Conservation (phyloP, 2,329 filamentous ascomycete genomes). For the Aspergillus novofumigatus region DNA sequence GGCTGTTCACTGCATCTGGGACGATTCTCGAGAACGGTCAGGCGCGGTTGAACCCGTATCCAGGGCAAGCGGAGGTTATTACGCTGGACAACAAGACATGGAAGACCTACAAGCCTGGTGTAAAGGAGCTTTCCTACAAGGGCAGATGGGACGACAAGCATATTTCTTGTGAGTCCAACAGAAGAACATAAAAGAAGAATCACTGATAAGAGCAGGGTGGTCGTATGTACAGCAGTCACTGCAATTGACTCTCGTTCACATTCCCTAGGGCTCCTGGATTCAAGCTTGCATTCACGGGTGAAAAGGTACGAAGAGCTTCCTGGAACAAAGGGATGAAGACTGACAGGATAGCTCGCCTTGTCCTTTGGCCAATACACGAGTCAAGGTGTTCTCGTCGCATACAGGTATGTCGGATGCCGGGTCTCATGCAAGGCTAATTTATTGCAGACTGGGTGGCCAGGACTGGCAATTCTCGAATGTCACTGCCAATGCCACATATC, state of each 20-base stretch:
- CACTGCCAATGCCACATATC: constrained; percentile 52
- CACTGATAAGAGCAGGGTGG: constrained; percentile 40
- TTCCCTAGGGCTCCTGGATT: constrained; percentile 46
- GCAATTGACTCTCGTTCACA: not conserved
- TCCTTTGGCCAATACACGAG: constrained; percentile 51
- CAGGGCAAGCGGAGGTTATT: constrained; percentile 31
- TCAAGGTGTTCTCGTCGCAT: constrained; percentile 51
- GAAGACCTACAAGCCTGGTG: constrained; percentile 48
- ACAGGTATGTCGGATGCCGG: constrained; percentile 23
- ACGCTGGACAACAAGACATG: constrained; percentile 31
- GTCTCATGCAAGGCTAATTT: not conserved
- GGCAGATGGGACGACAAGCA: constrained; percentile 58
- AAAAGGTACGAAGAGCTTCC: constrained; percentile 29
- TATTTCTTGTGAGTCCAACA: constrained; percentile 44
- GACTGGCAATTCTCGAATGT: constrained; percentile 61
- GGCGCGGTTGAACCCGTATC: constrained; percentile 33
- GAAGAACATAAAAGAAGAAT: no score
- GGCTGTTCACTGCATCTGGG: constrained; percentile 19
- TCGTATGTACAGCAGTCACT: constrained; percentile 41
- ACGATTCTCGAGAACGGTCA: constrained; percentile 44
- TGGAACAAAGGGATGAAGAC: not conserved
- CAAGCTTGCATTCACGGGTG: constrained; percentile 53
- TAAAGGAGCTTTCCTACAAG: constrained; percentile 56
- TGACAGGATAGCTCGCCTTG: constrained; percentile 40
- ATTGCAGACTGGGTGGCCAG: constrained; percentile 48